Conservation (phyloP, 257 asterid species). For the Solanum verrucosum region DNA sequence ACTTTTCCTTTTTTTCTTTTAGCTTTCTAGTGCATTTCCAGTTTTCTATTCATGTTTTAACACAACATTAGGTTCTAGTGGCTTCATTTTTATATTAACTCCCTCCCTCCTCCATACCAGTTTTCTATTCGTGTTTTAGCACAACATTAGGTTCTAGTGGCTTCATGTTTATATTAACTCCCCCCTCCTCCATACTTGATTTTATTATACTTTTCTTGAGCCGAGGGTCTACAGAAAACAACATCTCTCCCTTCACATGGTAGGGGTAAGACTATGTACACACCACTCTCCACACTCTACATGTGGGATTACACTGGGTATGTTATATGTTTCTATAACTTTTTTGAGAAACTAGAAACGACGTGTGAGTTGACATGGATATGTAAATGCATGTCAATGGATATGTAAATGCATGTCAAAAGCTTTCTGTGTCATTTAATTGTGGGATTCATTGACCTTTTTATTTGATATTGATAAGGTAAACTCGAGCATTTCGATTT, state of each 20-base stretch:
- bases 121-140: background rate
- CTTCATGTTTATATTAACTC: background rate
- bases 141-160: background rate
- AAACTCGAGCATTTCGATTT: conserved; percentile 69
- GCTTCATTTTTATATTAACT: no score
- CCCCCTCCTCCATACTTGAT: background rate
- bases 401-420: background rate
- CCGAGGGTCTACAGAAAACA: no score
- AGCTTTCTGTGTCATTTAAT: background rate
- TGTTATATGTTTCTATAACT: background rate
- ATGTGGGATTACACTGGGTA: background rate
- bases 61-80: no score
- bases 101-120: background rate
- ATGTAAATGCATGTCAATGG: background rate
- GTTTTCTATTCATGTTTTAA: no score
- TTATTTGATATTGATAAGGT: conserved; percentile 28
- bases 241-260: background rate
- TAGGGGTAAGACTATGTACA: background rate
- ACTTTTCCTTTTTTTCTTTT: background rate
- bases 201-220: no score
- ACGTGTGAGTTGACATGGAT: background rate
- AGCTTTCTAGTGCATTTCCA: background rate
- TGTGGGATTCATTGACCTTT: background rate
- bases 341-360: background rate
- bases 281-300: background rate